Evolutionary conservation across 257 asterid genomes (phyloP).

Genomic region (Ballota nigra): DNA sequence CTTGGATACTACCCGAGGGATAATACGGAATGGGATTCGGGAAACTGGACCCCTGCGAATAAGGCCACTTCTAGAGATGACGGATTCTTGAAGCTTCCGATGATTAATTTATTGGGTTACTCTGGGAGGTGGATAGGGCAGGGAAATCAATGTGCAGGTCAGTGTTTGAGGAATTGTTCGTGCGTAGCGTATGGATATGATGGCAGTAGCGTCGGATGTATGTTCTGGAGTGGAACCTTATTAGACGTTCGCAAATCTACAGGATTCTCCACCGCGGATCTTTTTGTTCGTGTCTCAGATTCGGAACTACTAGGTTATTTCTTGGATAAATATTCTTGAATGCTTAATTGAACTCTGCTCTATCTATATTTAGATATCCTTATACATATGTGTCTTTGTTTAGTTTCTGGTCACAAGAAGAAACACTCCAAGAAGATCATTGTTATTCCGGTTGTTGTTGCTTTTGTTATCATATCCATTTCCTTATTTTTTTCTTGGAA

Average conservation of each 20-base stretch:
- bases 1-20: constrained; percentile 39
- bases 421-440: constrained; percentile 15
- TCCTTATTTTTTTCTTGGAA: constrained; percentile 32
- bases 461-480: constrained; percentile 7
- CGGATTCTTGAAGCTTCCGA: constrained; percentile 41
- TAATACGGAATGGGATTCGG: constrained; percentile 37
- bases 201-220: constrained; percentile 38
- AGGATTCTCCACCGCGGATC: constrained; percentile 26
- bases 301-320: constrained; percentile 51
- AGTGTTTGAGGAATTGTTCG: constrained; percentile 47
- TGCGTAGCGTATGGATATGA: constrained; percentile 50
- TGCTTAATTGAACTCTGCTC: too few relatives aligned
- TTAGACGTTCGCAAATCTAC: constrained; percentile 40
- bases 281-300: constrained; percentile 48
- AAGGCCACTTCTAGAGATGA: constrained; percentile 43
- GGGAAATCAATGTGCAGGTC: constrained; percentile 32
- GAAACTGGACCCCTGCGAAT: constrained; percentile 40
- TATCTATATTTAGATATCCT: background rate
- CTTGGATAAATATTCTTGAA: too few relatives aligned
- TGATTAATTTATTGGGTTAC: constrained; percentile 41
- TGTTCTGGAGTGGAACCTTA: constrained; percentile 45
- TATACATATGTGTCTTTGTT: background rate
- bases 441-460: constrained; percentile 24
- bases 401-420: constrained; percentile 25
- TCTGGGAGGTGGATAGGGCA: constrained; percentile 22